phyloP scores from a whole-genome alignment of 225 moss, liverwort and hornwort genomes.

The Thuidium tamariscinum region DNA sequence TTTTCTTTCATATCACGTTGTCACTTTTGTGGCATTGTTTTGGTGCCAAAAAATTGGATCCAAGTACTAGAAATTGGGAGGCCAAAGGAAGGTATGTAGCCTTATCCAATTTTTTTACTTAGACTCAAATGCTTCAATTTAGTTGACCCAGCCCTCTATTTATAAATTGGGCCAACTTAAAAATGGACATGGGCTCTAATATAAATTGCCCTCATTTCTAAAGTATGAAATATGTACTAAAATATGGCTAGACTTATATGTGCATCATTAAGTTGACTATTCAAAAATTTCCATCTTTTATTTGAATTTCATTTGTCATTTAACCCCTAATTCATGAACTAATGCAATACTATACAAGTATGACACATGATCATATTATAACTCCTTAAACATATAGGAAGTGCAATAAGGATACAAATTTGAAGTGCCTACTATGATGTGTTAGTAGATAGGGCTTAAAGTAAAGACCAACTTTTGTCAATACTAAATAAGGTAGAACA shows the following conservation, averaged over 20 bases:
- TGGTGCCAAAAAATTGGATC: background rate
- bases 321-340: background rate
- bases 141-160: background rate
- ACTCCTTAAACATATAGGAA: no score
- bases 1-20: background rate
- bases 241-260: background rate
- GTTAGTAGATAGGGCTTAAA: no score
- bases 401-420: background rate
- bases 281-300: background rate
- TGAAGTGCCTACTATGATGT: background rate
- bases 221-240: background rate
- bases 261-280: background rate
- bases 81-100: no score
- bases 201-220: background rate
- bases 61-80: background rate
- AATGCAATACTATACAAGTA: background rate
- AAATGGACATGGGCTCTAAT: no score
- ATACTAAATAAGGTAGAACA: background rate
- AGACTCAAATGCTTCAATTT: no score
- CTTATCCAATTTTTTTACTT: background rate
- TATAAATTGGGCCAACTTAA: background rate
- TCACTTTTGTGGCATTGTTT: rapidly evolving
- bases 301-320: background rate
- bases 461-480: background rate
- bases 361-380: background rate